Evolutionary conservation across 805 yeast species (phyloP).

Genomic region (Candida succiphila): DNA sequence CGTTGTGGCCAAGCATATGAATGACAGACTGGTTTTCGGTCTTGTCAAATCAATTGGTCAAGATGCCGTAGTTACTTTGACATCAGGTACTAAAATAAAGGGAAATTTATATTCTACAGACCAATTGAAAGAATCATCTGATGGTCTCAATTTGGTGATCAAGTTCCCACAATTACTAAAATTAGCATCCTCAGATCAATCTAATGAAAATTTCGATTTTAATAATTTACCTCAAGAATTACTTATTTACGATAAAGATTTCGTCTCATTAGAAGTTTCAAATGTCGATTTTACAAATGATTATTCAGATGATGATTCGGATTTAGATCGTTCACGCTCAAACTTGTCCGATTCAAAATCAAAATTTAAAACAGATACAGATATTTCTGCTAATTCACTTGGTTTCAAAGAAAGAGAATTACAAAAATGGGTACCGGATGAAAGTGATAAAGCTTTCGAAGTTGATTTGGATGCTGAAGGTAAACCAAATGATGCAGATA

Average conservation of each 20-base stretch:
- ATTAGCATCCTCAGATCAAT: constrained; percentile 24
- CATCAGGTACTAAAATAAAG: constrained; percentile 46
- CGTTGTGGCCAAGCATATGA: constrained; percentile 22
- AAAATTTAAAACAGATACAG: constrained; percentile 75
- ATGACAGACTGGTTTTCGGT: constrained; percentile 46
- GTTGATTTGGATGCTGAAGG: constrained; percentile 7
- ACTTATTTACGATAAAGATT: constrained; percentile 38
- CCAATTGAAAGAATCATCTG: constrained; percentile 21
- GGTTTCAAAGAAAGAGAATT: constrained; percentile 58
- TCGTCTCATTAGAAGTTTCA: constrained; percentile 37
- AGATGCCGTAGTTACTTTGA: constrained; percentile 44
- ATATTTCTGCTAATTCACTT: constrained; percentile 49
- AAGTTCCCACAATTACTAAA: constrained; percentile 36
- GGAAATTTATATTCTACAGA: constrained; percentile 51
- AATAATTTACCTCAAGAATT: constrained; percentile 31
- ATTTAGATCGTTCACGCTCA: no score
- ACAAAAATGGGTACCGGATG: constrained; percentile 79
- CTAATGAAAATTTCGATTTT: constrained; percentile 17
- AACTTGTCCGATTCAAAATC: constrained; percentile 5
- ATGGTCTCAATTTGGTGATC: constrained; percentile 47
- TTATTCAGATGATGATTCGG: constrained; percentile 7
- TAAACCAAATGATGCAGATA: constrained; percentile 4
- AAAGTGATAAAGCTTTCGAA: constrained; percentile 5
- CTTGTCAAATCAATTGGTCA: constrained; percentile 53
- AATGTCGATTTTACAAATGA: constrained; percentile 24